phyloP scores from a whole-genome alignment of 257 asterid species.

The Solanum chilense region DNA sequence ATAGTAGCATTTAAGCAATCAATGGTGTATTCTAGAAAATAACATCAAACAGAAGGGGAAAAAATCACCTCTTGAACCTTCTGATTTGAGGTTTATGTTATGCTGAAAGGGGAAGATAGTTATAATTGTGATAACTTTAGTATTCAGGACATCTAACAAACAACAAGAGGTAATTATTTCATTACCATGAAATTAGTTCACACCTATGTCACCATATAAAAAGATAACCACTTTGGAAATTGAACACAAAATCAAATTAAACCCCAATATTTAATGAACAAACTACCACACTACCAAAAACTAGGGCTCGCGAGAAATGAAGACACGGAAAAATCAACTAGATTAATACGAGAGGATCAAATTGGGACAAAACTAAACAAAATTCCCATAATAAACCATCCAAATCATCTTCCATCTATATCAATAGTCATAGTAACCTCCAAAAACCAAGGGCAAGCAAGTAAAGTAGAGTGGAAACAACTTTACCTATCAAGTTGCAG shows the following conservation, averaged over 20 bases:
- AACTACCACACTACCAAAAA: not conserved
- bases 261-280: not conserved
- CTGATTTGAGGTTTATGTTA: not conserved
- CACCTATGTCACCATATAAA: not conserved
- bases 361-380: not conserved
- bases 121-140: not conserved
- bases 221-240: not conserved
- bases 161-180: not conserved
- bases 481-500: conserved; percentile 80
- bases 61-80: not conserved
- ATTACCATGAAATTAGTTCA: not conserved
- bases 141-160: not conserved
- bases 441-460: not conserved
- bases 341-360: not conserved
- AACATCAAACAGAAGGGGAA: not conserved
- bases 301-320: not conserved
- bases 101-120: not conserved
- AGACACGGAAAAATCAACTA: not conserved
- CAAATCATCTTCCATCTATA: not conserved
- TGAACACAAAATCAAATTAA: not conserved
- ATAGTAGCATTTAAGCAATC: not conserved
- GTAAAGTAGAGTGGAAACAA: not conserved
- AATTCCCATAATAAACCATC: not conserved
- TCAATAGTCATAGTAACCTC: not conserved
- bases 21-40: not conserved